These are phyloP conservation scores for Porodaedalea pini DNA, from an alignment of 1,284 basidiomycete genomes.

Conservation along the genomic window DNA sequence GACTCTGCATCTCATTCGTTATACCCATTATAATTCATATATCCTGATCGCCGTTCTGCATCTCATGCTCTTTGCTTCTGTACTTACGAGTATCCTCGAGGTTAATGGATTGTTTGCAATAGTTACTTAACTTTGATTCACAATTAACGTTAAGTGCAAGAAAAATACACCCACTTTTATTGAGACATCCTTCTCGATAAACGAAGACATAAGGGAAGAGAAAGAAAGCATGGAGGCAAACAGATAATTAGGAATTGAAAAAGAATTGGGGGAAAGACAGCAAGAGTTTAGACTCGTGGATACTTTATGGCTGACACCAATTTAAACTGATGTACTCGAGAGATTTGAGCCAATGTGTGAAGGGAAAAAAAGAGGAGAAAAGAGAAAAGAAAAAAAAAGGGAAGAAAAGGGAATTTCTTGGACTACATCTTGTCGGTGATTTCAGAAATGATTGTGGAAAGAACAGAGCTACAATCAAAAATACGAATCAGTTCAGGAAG, in stretches of 20 bases:
- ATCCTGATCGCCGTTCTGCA: conserved; percentile 5
- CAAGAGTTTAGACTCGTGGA: conserved; percentile 33
- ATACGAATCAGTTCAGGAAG: conserved; percentile 22
- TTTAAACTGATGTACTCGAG: conserved; percentile 24
- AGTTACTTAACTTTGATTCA: background rate
- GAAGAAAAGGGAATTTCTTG: background rate
- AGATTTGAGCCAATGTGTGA: conserved; percentile 10
- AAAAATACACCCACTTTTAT: conserved; percentile 15
- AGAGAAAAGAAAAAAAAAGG: conserved; percentile 18
- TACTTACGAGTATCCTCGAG: background rate
- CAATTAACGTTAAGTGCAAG: background rate
- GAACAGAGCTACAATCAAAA: conserved; percentile 23
- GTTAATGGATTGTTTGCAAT: background rate
- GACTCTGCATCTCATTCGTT: background rate
- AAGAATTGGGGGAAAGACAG: conserved; percentile 26
- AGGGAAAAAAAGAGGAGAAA: conserved; percentile 17
- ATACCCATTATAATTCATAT: conserved; percentile 13
- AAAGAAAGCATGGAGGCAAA: conserved; percentile 20
- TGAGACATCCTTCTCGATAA: conserved; percentile 16
- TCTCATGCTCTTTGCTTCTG: background rate
- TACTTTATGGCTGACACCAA: conserved; percentile 27
- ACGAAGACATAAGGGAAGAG: background rate
- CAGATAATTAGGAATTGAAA: conserved; percentile 24
- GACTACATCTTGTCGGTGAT: conserved; percentile 14
- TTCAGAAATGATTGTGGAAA: conserved; percentile 19